Evolutionary conservation across 179 eudicot genomes (phyloP).

Genomic region (Spergularia azorica): DNA sequence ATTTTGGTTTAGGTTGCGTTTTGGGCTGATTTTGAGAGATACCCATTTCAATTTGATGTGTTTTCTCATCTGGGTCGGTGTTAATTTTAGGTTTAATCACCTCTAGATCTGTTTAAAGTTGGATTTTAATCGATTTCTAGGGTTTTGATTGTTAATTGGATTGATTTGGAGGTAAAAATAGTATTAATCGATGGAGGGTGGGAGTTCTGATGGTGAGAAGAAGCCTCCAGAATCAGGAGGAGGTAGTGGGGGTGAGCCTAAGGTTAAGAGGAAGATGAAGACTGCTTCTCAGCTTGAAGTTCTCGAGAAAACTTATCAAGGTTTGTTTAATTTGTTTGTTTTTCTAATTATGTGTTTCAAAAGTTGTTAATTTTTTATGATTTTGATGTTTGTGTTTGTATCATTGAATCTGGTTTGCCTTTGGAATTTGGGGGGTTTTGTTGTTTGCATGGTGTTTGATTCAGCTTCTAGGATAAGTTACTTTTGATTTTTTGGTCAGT

Average conservation of each 20-base stretch:
- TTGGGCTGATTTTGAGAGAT: constrained; percentile 18
- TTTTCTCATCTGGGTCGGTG: constrained; percentile 33
- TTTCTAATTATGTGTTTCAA: constrained; percentile 3
- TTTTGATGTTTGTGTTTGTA: not conserved
- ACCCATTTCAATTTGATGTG: constrained; percentile 18
- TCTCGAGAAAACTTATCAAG: constrained; percentile 83
- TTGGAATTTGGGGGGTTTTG: not conserved
- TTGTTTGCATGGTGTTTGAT: not conserved
- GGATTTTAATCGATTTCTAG: constrained; percentile 24
- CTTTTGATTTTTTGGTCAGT: not conserved
- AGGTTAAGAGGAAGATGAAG: constrained; percentile 90
- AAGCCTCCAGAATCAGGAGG: constrained; percentile 41
- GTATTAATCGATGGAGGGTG: constrained; percentile 35
- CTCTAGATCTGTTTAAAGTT: constrained; percentile 32
- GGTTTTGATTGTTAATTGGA: constrained; percentile 20
- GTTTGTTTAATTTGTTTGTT: constrained; percentile 29
- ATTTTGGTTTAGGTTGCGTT: constrained; percentile 2
- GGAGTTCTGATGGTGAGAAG: constrained; percentile 52
- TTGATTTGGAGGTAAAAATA: constrained; percentile 22
- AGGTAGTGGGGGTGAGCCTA: constrained; percentile 38
- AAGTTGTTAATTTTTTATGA: not conserved
- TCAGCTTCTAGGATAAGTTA: not conserved
- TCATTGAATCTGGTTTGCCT: not conserved
- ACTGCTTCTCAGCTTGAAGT: constrained; percentile 80
- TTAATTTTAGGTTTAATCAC: constrained; percentile 20